Evolutionary conservation across 2,329 filamentous ascomycete genomes (phyloP).

Genomic region (Rhynchosporium agropyri): DNA sequence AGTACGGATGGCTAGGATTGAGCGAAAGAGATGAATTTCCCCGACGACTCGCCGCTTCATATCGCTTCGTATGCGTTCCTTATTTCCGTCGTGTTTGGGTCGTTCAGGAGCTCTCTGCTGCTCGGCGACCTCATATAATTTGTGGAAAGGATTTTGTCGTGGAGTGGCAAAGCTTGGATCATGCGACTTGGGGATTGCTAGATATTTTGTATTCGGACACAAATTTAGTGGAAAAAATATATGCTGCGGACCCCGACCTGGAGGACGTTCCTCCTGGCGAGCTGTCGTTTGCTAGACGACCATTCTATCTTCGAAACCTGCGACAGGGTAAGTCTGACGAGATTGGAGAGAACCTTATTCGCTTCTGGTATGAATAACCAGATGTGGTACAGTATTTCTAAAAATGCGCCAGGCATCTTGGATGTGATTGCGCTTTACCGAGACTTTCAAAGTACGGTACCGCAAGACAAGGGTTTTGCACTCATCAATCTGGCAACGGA

Average conservation of each 20-base stretch:
- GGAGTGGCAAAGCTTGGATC: slow-evolving; percentile 20
- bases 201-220: slow-evolving; percentile 18
- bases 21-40: slow-evolving; percentile 16
- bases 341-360: background rate
- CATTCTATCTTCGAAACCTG: slow-evolving; percentile 24
- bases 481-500: slow-evolving; percentile 22
- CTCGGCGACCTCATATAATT: slow-evolving; percentile 5
- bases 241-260: slow-evolving; percentile 14
- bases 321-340: slow-evolving; percentile 7
- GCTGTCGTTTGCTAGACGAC: slow-evolving; percentile 17
- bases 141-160: slow-evolving; percentile 19
- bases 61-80: slow-evolving; percentile 20
- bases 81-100: slow-evolving; percentile 43
- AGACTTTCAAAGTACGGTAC: slow-evolving; percentile 22
- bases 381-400: slow-evolving; percentile 7
- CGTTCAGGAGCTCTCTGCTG: slow-evolving; percentile 43
- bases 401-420: slow-evolving; percentile 19
- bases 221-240: slow-evolving; percentile 17
- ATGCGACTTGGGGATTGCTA: slow-evolving; percentile 19
- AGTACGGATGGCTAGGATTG: background rate
- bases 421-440: slow-evolving; percentile 18
- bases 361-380: background rate
- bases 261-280: slow-evolving; percentile 11
- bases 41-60: slow-evolving; percentile 21
- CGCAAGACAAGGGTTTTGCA: slow-evolving; percentile 25